phyloP scores from a whole-genome alignment of 116 monocot genomes.

The Papilionanthe hybrid region DNA sequence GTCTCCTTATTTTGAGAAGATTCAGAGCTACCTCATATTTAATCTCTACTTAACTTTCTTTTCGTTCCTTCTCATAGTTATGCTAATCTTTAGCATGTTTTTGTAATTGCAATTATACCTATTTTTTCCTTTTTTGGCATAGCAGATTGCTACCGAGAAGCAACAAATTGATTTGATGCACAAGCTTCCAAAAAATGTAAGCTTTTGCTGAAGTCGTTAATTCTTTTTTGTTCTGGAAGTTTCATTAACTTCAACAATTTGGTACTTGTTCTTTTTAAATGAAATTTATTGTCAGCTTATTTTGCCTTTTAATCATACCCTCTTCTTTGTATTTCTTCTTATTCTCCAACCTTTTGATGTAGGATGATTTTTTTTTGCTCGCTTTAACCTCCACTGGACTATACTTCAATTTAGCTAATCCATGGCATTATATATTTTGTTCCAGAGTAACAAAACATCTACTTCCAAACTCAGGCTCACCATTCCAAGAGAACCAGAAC shows the following conservation, averaged over 20 bases:
- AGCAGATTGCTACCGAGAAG: conserved; percentile 34
- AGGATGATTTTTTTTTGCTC: neutral
- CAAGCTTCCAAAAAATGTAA: conserved; percentile 60
- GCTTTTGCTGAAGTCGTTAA: neutral
- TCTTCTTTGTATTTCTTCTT: neutral
- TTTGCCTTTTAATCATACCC: neutral
- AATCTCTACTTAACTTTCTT: neutral
- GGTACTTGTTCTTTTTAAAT: neutral
- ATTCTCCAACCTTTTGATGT: neutral
- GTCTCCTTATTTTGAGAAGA: neutral
- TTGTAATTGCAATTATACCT: neutral
- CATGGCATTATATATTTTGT: neutral
- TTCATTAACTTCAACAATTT: neutral
- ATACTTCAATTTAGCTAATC: neutral
- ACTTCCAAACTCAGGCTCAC: conserved; percentile 55
- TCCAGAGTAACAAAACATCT: conserved; percentile 31
- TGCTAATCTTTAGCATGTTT: neutral
- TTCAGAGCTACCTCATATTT: neutral
- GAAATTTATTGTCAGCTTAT: neutral
- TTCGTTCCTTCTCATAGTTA: neutral
- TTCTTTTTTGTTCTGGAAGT: neutral
- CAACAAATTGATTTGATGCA: conserved; percentile 40
- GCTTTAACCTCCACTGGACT: neutral
- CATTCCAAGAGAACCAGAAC: conserved; percentile 71
- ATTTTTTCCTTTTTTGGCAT: conserved; percentile 1